Evolutionary conservation across 257 asterid species (phyloP).

Genomic region (Nicotiana benthamiana): DNA sequence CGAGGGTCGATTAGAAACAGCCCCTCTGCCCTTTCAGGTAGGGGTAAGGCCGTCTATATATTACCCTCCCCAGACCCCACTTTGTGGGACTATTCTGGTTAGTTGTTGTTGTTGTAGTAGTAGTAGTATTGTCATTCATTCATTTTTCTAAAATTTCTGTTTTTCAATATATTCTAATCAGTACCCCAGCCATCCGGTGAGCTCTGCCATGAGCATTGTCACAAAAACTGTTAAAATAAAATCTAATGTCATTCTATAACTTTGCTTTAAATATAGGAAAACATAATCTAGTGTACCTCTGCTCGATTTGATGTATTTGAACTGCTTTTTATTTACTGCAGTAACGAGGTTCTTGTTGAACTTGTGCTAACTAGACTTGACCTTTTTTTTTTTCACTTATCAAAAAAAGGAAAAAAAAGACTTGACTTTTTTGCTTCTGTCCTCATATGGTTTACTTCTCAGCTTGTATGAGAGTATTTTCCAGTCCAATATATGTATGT

Average conservation of each 20-base stretch:
- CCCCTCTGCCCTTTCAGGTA: too few species aligned
- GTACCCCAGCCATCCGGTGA: background rate
- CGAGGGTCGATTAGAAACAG: too few species aligned
- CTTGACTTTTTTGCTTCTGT: background rate
- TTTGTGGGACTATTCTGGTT: too few species aligned
- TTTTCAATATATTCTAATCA: background rate
- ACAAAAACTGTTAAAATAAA: background rate
- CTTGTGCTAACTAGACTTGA: too few species aligned
- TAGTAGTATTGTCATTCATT: too few species aligned
- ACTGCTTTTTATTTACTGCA: background rate
- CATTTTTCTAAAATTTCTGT: background rate
- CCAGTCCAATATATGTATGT: background rate
- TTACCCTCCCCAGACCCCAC: too few species aligned
- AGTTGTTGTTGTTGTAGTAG: too few species aligned
- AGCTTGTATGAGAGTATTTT: background rate
- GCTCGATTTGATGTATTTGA: background rate
- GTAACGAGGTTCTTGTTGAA: too few species aligned
- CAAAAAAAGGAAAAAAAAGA: too few species aligned
- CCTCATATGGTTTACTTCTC: background rate
- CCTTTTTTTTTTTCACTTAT: too few species aligned
- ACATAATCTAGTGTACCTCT: background rate
- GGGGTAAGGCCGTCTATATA: too few species aligned
- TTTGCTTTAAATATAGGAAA: background rate
- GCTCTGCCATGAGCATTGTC: background rate
- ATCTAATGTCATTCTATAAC: background rate